A percentile compares a stretch with the other conserved stretches of the same genome.
Evolutionary conservation across 352 stramenopile genomes (phyloP).

Genomic region (Pythium rishiriense): DNA sequence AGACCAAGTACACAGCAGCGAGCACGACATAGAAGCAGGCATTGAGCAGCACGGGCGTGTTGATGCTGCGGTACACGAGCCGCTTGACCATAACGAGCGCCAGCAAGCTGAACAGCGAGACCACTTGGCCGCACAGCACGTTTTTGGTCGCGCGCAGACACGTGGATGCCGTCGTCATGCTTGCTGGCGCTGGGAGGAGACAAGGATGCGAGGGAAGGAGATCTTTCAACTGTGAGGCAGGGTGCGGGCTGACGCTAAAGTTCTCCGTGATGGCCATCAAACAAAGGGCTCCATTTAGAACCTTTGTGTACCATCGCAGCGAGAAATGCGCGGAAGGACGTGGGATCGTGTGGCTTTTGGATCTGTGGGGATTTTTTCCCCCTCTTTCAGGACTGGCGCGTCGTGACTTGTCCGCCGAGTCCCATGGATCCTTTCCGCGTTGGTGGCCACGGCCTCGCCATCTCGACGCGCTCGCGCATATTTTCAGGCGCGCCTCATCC

Average conservation of each 20-base stretch:
- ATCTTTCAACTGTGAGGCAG: neutral
- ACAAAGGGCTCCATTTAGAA: neutral
- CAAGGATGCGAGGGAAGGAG: neutral
- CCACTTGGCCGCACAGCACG: conserved; percentile 42
- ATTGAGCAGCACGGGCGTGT: conserved; percentile 39
- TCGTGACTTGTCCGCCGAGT: neutral
- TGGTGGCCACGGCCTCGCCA: too few relatives aligned
- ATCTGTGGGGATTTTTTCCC: neutral
- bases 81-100: conserved; percentile 42
- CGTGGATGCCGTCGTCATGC: neutral
- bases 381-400: neutral
- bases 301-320: neutral
- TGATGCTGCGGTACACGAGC: conserved; percentile 31
- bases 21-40: conserved; percentile 42
- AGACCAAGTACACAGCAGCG: conserved; percentile 28
- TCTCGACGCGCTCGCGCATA: neutral
- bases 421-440: too few relatives aligned
- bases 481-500: neutral
- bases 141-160: conserved; percentile 23
- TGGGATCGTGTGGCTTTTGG: neutral
- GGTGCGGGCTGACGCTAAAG: too few relatives aligned
- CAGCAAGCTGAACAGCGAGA: conserved; percentile 43
- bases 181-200: neutral
- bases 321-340: too few relatives aligned
- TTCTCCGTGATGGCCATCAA: too few relatives aligned